A percentile compares a stretch with the other conserved stretches of the same genome.
Conservation (phyloP, 1,284 basidiomycete genomes). For the Leccinum pallidistipes region DNA sequence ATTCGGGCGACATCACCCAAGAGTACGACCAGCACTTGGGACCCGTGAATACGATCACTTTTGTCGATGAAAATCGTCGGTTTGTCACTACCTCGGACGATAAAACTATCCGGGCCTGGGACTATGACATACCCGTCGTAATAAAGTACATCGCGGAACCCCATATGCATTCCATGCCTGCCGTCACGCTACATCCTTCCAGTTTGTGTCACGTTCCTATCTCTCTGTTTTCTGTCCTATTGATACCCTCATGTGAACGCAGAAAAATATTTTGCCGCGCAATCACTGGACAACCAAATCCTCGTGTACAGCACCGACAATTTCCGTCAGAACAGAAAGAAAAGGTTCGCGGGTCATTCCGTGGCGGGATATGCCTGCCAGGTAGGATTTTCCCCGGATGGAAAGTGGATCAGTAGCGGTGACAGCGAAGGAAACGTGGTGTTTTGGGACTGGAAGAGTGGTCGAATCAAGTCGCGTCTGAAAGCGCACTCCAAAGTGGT, state of each 20-base stretch:
- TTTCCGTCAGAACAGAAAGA: slow-evolving; percentile 98
- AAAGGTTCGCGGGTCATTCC: slow-evolving; percentile 95
- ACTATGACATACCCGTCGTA: slow-evolving; percentile 97
- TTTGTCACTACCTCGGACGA: slow-evolving; percentile 99
- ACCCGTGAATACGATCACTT: slow-evolving; percentile 97
- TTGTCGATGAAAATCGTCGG: slow-evolving; percentile 94
- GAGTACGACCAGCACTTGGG: slow-evolving; percentile 99
- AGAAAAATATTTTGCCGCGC: slow-evolving; percentile 97
- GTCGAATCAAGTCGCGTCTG: slow-evolving; percentile 87
- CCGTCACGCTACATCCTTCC: slow-evolving; percentile 91
- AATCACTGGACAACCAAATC: slow-evolving; percentile 98
- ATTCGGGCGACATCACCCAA: slow-evolving; percentile 91
- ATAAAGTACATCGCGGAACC: slow-evolving; percentile 99
- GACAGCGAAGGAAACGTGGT: slow-evolving; percentile 94
- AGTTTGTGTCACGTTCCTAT: slow-evolving; percentile 55
- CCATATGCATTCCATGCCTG: slow-evolving; percentile 99
- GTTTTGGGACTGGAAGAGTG: slow-evolving; percentile 99
- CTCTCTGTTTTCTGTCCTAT: slow-evolving; percentile 1
- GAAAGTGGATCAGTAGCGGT: slow-evolving; percentile 95
- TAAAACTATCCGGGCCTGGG: slow-evolving; percentile 99
- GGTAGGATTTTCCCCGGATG: slow-evolving; percentile 96
- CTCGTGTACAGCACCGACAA: slow-evolving; percentile 95
- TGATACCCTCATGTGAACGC: slow-evolving; percentile 12
- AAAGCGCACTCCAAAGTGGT: slow-evolving; percentile 93
- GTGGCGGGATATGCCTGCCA: slow-evolving; percentile 97